Evolutionary conservation across 2,329 filamentous ascomycete genomes (phyloP).

Genomic region (Diaporthe citri): DNA sequence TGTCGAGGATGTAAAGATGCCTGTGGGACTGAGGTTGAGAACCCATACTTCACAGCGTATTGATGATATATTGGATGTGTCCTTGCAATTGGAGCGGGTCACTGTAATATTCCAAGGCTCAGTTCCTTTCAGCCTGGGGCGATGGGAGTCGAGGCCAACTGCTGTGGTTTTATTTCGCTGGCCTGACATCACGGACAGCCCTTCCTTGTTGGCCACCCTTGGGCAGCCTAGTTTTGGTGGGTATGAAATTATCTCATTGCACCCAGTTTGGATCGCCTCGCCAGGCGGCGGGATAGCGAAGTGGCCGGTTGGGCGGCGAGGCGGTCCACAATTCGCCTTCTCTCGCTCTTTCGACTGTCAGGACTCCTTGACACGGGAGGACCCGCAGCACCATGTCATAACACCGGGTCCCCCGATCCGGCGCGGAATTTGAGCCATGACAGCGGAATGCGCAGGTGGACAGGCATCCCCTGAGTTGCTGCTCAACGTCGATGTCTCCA

Average conservation of each 20-base stretch:
- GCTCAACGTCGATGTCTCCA: background rate
- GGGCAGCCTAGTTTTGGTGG: background rate
- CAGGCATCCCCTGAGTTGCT: background rate
- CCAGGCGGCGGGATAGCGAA: slow-evolving; percentile 17
- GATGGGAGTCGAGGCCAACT: no score
- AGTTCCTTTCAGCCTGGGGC: background rate
- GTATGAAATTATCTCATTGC: background rate
- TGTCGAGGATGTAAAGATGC: slow-evolving; percentile 47
- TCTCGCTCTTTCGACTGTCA: background rate
- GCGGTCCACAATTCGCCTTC: slow-evolving; percentile 10
- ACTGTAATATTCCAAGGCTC: background rate
- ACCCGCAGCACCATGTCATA: slow-evolving; percentile 22
- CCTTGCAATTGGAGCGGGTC: no score
- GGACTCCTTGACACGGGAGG: background rate
- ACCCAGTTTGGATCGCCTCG: background rate
- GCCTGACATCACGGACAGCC: slow-evolving; percentile 1
- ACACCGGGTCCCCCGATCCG: background rate
- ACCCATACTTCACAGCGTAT: slow-evolving; percentile 22
- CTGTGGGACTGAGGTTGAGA: slow-evolving; percentile 8
- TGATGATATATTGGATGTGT: background rate
- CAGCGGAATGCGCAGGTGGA: slow-evolving; percentile 8
- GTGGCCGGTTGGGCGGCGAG: slow-evolving; percentile 11
- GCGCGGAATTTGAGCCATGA: slow-evolving; percentile 1
- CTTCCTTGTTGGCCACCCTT: background rate
- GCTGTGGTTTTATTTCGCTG: slow-evolving; percentile 11